phyloP scores from a whole-genome alignment of 208 protist species.

The Acanthamoeba sp. region DNA sequence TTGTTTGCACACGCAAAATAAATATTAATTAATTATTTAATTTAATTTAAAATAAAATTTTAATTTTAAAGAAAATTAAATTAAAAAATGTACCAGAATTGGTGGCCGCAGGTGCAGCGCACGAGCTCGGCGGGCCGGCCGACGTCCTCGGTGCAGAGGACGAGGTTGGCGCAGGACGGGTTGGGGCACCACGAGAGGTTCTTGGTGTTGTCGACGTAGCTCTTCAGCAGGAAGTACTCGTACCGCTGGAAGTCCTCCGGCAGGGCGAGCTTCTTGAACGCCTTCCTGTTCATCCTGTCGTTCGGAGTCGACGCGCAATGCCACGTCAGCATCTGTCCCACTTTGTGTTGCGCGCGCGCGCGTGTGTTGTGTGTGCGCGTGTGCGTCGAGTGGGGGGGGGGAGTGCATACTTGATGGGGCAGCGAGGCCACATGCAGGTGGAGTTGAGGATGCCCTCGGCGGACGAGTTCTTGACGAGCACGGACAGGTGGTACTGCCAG shows the following conservation, averaged over 20 bases:
- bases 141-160: conserved; percentile 74
- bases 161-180: conserved; percentile 75
- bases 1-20: neutral
- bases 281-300: conserved; percentile 40
- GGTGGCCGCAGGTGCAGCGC: conserved; percentile 80
- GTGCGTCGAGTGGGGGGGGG: neutral
- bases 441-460: conserved; percentile 71
- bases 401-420: conserved; percentile 68
- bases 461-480: conserved; percentile 74
- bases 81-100: conserved; percentile 78
- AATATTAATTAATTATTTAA: neutral
- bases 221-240: conserved; percentile 84
- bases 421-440: conserved; percentile 82
- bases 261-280: neutral
- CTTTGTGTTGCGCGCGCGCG: neutral
- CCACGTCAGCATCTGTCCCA: conserved; percentile 6
- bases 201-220: conserved; percentile 80
- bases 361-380: neutral
- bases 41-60: neutral
- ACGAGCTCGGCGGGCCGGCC: conserved; percentile 78
- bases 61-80: neutral
- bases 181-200: conserved; percentile 82
- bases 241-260: conserved; percentile 73
- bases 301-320: conserved; percentile 53
- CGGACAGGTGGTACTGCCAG: conserved; percentile 48